Evolutionary conservation across 129 eudicot species (phyloP).

Genomic region (Erigeron canadensis): DNA sequence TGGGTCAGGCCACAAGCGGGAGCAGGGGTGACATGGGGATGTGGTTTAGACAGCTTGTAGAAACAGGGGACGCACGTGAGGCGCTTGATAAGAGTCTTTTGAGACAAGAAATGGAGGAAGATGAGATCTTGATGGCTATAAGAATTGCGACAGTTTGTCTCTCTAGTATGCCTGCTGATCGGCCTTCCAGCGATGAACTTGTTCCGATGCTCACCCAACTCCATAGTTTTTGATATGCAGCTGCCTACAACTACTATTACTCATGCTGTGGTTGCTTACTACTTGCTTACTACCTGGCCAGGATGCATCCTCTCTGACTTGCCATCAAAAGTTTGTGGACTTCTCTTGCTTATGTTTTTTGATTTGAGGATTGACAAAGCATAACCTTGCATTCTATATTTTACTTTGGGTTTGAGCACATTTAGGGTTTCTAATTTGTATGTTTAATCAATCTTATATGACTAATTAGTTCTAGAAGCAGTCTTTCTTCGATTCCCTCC

Average conservation of each 20-base stretch:
- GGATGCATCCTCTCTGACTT: background rate
- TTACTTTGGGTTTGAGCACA: background rate
- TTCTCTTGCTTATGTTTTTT: background rate
- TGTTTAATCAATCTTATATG: background rate
- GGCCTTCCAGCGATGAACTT: slow-evolving; percentile 88
- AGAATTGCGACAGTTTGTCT: slow-evolving; percentile 83
- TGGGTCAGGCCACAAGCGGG: slow-evolving; percentile 28
- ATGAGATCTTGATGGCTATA: slow-evolving; percentile 89
- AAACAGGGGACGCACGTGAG: slow-evolving; percentile 68
- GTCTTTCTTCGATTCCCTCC: too few relatives aligned
- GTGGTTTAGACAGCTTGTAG: slow-evolving; percentile 77
- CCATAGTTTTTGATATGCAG: slow-evolving; percentile 57
- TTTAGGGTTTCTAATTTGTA: background rate
- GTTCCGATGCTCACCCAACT: slow-evolving; percentile 93
- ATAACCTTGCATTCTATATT: background rate
- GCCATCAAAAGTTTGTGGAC: background rate
- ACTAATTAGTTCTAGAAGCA: background rate
- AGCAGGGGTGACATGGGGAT: slow-evolving; percentile 63
- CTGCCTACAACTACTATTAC: background rate
- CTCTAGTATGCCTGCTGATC: slow-evolving; percentile 74
- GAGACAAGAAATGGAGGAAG: slow-evolving; percentile 76
- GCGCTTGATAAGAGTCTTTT: slow-evolving; percentile 82
- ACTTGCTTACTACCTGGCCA: too few relatives aligned
- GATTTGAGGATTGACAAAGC: background rate
- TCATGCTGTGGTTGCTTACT: too few relatives aligned